Base-by-base conservation (phyloP, 108 stramenopile species). In the Skeletonema grethae region DNA sequence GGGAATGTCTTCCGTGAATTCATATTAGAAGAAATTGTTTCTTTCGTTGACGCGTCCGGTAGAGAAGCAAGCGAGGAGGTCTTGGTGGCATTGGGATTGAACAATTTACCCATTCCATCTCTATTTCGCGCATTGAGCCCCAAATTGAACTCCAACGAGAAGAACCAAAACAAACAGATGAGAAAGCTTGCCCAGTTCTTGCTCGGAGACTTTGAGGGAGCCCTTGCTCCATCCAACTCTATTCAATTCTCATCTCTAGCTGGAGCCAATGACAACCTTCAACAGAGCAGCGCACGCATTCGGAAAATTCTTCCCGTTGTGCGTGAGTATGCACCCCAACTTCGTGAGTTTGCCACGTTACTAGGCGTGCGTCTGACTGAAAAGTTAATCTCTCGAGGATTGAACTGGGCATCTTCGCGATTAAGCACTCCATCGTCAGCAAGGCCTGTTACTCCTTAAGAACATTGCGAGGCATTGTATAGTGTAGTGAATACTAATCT, bases 1-100 rank as follows among this genome's bases (percentile, higher is more conserved):
- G 97, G 97, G 13, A 67, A 88, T 57, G 85, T 93, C 9, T 95
- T 97, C 69, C 76, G 97, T 36, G 95, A 95, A 62, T 97, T 96
- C 65, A 82, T 97, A 63, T 59, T 88, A 59, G 97, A 97, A 28
- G 97, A 97, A 70, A 86, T 88, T 71, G 92, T 92, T 0, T 87
- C 87, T 5, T 86, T 90, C 32, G 91, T 92, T 0, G 94, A 92
- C 71, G 87, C 90, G n/a, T 84, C 85, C 0, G 72, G 85, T 22
- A 82, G 94, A 16, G 86, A 90, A 31, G 91, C 90, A 46, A 63
- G 73, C 7, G 88, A 85, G 57, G 89, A 90, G 66, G 60, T 93
- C 4, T 34, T 73, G 57, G 66, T 69, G 41, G 61, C 81, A 2
- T 25, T 90, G 12, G 90, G 92, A 0, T 61, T 90, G 5, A 70